Conservation (phyloP, 495 filamentous ascomycete species). For the Xeromyces bisporus region DNA sequence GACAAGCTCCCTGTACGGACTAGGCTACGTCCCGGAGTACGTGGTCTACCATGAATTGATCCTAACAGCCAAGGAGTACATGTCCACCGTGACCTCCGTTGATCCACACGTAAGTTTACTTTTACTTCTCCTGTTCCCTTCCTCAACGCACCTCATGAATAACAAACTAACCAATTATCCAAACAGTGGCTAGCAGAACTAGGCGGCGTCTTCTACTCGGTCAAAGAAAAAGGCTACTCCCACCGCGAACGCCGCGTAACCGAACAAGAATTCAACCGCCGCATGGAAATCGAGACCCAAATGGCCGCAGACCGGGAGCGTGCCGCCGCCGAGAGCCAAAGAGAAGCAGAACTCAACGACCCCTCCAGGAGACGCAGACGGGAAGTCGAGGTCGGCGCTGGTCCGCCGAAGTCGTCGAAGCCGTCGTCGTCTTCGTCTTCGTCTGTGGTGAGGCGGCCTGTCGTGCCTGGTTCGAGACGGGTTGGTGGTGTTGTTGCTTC, state of each 20-base stretch:
- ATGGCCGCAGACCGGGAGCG: conserved; percentile 77
- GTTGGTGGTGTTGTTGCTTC: conserved; percentile 27
- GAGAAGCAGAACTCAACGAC: conserved; percentile 23
- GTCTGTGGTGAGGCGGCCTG: conserved; percentile 23
- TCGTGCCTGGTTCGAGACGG: conserved; percentile 19
- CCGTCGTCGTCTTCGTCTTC: neutral
- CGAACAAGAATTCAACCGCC: conserved; percentile 85
- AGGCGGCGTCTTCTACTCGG: conserved; percentile 94
- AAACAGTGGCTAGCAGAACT: conserved; percentile 93
- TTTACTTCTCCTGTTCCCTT: neutral
- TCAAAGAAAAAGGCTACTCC: conserved; percentile 96
- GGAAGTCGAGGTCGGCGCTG: conserved; percentile 23
- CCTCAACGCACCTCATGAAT: no score
- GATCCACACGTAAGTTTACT: conserved; percentile 56
- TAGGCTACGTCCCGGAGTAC: conserved; percentile 88
- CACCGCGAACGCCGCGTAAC: conserved; percentile 75
- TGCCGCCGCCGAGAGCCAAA: conserved; percentile 38
- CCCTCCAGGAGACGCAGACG: conserved; percentile 16
- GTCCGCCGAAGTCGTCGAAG: neutral
- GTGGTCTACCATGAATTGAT: conserved; percentile 98
- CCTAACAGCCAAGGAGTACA: conserved; percentile 93
- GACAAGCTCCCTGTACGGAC: conserved; percentile 78
- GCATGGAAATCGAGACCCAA: conserved; percentile 88
- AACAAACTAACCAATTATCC: no score
- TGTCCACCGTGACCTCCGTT: conserved; percentile 92